Base-by-base conservation (phyloP, 73 alveolate species). In the Paramecium pentaurelia region DNA sequence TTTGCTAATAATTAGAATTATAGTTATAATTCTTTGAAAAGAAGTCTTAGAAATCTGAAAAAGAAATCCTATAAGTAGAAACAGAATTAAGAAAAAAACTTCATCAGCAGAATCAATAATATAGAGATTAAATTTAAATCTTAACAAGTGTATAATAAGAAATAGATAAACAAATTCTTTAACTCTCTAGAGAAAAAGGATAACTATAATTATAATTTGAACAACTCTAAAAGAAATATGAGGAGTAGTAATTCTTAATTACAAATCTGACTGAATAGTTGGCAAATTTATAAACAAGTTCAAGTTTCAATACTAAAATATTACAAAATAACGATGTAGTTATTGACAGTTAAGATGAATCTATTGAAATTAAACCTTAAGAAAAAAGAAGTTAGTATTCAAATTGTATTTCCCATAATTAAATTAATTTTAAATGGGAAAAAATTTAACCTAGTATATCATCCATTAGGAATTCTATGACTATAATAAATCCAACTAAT, bases 371-470 rank as follows among this genome's bases (percentile, higher is more conserved):
- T 0, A 64, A 64, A 5, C 10, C 38, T 75, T 14, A 75, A 37
- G 14, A 42, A 42, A 18, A 36, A 36, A 75, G 60, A 30, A 6
- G 34, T 12, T 75, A 37, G 14, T 42, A 38, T 14, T 38, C 88
- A 9, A 75, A 42, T 38, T 75, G 88, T 38, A 30, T 38, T 12
- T 75, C 88, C 11, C 88, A 75, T 38, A 75, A 38, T 75, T 36
- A 75, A 38, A 38, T 42, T 38, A 75, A 38, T 36, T 38, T 75
- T n/a, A 75, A 75, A 36, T 38, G 68, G 60, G 88, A 38, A 36
- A 75, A 75, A 75, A 38, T 42, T 36, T 38, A 38, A 75, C 60
- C 88, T 36, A 38, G 88, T 75, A 75, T 75, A 34, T 75, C 58
- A 0, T 36, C 58, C 7, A 75, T 42, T 8, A 18, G 47, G 10